These are phyloP conservation scores for Camelina neglecta DNA, from an alignment of 345 rosid species.

Conservation along the genomic window DNA sequence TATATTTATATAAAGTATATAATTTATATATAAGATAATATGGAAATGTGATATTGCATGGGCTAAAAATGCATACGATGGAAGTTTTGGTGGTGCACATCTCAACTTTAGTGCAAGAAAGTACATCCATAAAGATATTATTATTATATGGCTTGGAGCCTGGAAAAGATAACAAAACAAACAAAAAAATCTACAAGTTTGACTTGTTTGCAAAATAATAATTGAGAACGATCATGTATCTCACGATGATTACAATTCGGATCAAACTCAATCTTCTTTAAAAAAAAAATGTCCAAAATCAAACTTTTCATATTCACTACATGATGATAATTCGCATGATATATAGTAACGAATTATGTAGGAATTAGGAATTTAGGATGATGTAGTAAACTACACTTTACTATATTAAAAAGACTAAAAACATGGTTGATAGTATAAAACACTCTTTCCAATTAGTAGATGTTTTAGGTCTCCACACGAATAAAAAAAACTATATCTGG, in stretches of 20 bases:
- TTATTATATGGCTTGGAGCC: conserved; percentile 18
- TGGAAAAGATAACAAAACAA: background rate
- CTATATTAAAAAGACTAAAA: background rate
- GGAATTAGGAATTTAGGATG: background rate
- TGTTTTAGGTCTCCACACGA: background rate
- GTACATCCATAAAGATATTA: conserved; percentile 21
- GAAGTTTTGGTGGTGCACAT: conserved; percentile 13
- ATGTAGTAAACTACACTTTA: background rate
- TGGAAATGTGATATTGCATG: conserved; percentile 16
- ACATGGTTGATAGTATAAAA: background rate
- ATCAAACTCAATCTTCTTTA: background rate
- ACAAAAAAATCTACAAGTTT: conserved; percentile 5
- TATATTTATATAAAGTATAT: background rate
- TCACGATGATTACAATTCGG: conserved; percentile 20
- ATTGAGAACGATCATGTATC: conserved; percentile 17
- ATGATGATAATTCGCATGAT: background rate
- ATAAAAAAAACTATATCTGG: no score
- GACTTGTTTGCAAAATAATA: conserved; percentile 33
- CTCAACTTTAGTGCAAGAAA: conserved; percentile 22
- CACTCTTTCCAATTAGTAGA: background rate
- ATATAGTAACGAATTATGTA: background rate
- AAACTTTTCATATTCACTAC: background rate
- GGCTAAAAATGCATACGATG: background rate
- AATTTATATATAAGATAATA: background rate
- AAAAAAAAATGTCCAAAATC: background rate